Evolutionary conservation across 148 eudicot species (phyloP), one percentile per base, ranked within the genome.

Genomic region (Bassia scoparia): DNA sequence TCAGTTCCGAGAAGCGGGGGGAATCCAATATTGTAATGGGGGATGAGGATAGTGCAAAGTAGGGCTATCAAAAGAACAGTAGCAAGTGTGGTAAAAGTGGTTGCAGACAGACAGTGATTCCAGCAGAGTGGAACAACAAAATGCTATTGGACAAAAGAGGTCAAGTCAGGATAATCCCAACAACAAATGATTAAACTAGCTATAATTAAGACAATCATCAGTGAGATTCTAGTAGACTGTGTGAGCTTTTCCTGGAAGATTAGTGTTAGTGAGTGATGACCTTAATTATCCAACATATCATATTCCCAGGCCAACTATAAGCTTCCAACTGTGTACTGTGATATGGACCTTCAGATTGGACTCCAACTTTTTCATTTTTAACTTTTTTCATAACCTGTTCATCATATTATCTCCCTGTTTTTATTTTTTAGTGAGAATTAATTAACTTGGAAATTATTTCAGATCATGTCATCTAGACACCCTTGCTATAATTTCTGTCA

Each of bases 51-150:
- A n/a, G n/a, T n/a, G 38, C 37, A 74, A 31, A 31, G 14, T 41
- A 18, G 6, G 33, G 62, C 16, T 37, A 74, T 49, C 49, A 29
- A 52, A 75, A 26, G 58, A 23, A 68, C 62, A n/a, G n/a, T n/a
- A n/a, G n/a, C 37, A 34, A 34, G n/a, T 5, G 34, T 17, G 15
- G 23, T 48, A 54, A 13, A 24, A 7, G 56, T 56, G 69, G 54
- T 53, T 33, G 52, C 64, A 59, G 74, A 74, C 64, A 68, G 21
- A 74, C 64, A 68, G 21, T 44, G 58, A 50, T 60, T 68, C 81
- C 77, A 79, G 65, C 41, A 58, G n/a, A n/a, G 14, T 72, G 33
- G 3, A 2, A 15, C 58, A 52, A 68, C 58, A 24, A 27, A 37
- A 13, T 53, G 41, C 74, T 29, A 78, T 43, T 37, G 43, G 67